Base-by-base conservation (phyloP, 331 rosid species). In the Quercus phellos region DNA sequence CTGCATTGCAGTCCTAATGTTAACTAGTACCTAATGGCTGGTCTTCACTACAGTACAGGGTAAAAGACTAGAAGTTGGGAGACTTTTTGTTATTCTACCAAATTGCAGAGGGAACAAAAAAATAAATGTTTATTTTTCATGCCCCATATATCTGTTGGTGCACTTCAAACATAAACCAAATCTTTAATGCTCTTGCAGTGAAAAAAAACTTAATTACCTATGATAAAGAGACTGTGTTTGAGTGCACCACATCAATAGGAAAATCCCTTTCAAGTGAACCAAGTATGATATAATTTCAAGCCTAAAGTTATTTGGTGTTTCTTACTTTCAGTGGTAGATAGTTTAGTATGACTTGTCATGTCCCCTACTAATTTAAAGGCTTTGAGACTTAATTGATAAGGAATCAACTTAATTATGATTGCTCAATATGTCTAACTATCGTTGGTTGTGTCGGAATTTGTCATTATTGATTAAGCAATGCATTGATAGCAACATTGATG, bases 401-500 rank as follows among this genome's bases (percentile, higher is more conserved):
- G 71, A 34, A 32, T 34, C 77, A 55, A 75, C 59, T 30, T 55
- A 42, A 11, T 75, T 68, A n/a, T 63, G 75, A 59, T 69, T 19
- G 27, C 72, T 53, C 43, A 70, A 58, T 35, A 32, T 59, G 68
- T 75, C 75, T 66, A 74, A 27, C 58, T 51, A 22, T 26, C 55
- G 72, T 24, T 76, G 61, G 77, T 22, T 50, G 9, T 58, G 67
- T 73, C 55, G 73, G 73, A 19, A 38, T 70, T 76, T 56, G 72
- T n/a, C 55, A 67, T 77, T 64, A 76, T 76, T 76, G 2, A 69
- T 58, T 11, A 16, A 60, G n/a, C 34, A 60, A 70, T 12, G 55
- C 6, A 53, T 11, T 60, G 75, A 73, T 59, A 77, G 77, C 73
- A 68, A 74, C 85, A 51, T 55, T 19, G 74, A 80, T 61, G 35